Evolutionary conservation across 192 early-diverging fungal genomes (phyloP).

Genomic region (Podila epicladia): DNA sequence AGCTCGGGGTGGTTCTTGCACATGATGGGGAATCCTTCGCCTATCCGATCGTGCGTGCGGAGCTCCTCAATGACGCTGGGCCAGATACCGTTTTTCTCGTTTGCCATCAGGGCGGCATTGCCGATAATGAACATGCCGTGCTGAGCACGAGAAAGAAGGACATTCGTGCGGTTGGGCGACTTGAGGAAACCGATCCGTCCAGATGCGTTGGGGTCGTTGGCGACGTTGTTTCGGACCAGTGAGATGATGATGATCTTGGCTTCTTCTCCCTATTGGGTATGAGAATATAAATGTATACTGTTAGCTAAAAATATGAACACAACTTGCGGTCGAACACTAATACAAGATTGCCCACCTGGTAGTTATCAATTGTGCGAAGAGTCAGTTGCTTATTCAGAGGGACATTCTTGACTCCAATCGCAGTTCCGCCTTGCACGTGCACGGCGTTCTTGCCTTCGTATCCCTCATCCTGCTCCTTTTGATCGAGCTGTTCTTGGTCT

Average conservation of each 20-base stretch:
- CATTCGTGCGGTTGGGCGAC: conserved; percentile 64
- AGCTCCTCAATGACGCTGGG: conserved; percentile 51
- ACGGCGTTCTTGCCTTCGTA: neutral
- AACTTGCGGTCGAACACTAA: no score
- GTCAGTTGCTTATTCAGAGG: conserved; percentile 43
- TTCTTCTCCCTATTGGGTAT: conserved; percentile 38
- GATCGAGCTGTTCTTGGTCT: conserved; percentile 42
- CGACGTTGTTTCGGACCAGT: conserved; percentile 47
- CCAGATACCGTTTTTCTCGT: conserved; percentile 50
- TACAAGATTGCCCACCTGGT: conserved; percentile 25
- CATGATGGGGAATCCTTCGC: conserved; percentile 53
- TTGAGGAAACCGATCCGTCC: conserved; percentile 64
- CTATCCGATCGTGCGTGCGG: conserved; percentile 33
- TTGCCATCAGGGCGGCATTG: conserved; percentile 49
- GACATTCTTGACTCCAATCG: conserved; percentile 13
- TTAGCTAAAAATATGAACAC: no score
- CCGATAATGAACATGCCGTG: conserved; percentile 71
- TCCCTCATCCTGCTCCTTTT: conserved; percentile 24
- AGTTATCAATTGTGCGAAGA: conserved; percentile 56
- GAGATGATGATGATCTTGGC: conserved; percentile 56
- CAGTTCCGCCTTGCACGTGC: neutral
- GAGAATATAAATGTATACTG: no score
- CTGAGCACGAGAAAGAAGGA: conserved; percentile 63
- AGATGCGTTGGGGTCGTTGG: neutral
- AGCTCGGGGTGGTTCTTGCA: conserved; percentile 60